Evolutionary conservation across 495 filamentous ascomycete genomes (phyloP), one percentile per base, ranked within the genome.

Genomic region (Tuber aestivum): DNA sequence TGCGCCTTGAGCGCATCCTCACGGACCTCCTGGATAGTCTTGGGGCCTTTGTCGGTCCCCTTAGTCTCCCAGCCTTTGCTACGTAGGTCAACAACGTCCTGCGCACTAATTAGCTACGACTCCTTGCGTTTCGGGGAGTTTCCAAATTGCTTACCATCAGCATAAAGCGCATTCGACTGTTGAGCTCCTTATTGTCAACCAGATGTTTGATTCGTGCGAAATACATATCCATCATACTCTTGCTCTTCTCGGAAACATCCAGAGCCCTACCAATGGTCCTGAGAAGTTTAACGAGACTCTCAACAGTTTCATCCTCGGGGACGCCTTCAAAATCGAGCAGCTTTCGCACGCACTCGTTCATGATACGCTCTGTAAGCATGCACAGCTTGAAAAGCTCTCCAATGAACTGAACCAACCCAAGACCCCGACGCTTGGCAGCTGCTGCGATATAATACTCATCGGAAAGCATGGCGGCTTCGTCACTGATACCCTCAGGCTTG

Each of bases 341-440:
- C 85, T 97, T 97, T 87, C 92, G 91, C 20, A 98, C 93, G 88
- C 95, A 99, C 86, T 97, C 94, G 86, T 98, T 96, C 95, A 99
- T 99, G 86, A 99, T 98, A 85, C 94, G 93, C 83, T 97, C 92
- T 70, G 95, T 99, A 85, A 99, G 89, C 95, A 99, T 99, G 81
- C 91, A 90, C 77, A 99, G 89, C 87, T 98, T 98, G 90, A 95
- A 99, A 50, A 99, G 90, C 84, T 99, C 95, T 86, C 95, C 95
- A 84, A 99, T 99, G 86, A 99, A 98, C 85, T 97, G 94, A 79
- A 99, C 94, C 72, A 99, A 88, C 90, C 95, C 95, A 77, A 99
- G 91, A 85, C 95, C 95, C 84, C 93, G 92, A 85, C 95, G 91
- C 87, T 99, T 99, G 74, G 95, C 95, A 76, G 95, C 94, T 50